Conservation (phyloP, 805 yeast species). For the Clavispora carvajalis region DNA sequence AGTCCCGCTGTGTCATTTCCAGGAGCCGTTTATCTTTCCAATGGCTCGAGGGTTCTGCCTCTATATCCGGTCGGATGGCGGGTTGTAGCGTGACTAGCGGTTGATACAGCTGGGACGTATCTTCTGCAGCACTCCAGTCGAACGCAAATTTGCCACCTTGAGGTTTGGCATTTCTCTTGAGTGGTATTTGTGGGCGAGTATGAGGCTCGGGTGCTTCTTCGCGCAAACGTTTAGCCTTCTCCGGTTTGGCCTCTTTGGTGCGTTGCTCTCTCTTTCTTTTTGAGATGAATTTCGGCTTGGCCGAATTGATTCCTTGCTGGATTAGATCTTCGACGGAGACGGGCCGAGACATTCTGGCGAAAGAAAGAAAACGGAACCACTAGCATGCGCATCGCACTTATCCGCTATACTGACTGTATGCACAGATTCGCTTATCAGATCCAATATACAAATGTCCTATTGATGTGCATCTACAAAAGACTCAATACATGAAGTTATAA, state of each 20-base stretch:
- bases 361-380: no score
- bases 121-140: conserved; percentile 67
- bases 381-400: not conserved
- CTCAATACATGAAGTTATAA: no score
- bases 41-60: conserved; percentile 19
- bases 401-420: no score
- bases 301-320: conserved; percentile 3
- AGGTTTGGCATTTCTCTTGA: not conserved
- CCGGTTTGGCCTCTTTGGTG: not conserved
- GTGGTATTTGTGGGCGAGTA: not conserved
- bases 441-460: no score
- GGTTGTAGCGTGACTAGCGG: conserved; percentile 32
- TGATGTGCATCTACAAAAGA: no score
- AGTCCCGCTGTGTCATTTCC: conserved; percentile 76
- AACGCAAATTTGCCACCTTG: conserved; percentile 45
- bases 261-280: conserved; percentile 7
- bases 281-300: conserved; percentile 12
- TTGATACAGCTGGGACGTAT: conserved; percentile 46
- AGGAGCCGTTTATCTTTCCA: conserved; percentile 67
- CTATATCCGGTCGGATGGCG: not conserved
- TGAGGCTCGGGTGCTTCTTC: not conserved
- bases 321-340: conserved; percentile 13
- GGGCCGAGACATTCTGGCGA: conserved; percentile 11
- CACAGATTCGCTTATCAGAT: no score
- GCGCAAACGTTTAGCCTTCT: not conserved